Percentiles rank a stretch among this genome's conserved stretches.
Conservation (phyloP, 2,329 filamentous ascomycete species). For the Pleomassaria siparia region DNA sequence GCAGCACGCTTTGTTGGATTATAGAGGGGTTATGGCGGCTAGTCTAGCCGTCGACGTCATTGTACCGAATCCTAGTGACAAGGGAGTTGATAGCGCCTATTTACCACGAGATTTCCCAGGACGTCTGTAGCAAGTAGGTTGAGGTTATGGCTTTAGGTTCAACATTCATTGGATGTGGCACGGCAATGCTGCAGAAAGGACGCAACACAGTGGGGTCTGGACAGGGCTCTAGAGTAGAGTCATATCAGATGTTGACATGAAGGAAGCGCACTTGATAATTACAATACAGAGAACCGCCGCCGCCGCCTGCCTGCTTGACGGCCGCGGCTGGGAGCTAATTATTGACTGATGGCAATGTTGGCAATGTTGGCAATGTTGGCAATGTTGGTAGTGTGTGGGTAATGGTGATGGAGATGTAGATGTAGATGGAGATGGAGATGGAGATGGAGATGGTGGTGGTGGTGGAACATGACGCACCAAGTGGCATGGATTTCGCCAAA, state of each 20-base stretch:
- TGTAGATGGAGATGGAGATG: neutral
- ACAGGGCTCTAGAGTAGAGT: too few relatives aligned
- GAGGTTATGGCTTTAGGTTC: slow-evolving; percentile 7
- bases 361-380: too few relatives aligned
- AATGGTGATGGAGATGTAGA: too few relatives aligned
- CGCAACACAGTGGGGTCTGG: too few relatives aligned
- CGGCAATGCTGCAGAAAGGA: too few relatives aligned
- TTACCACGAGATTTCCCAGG: neutral
- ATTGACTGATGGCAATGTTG: too few relatives aligned
- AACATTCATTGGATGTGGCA: slow-evolving; percentile 14
- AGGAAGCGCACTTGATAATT: too few relatives aligned
- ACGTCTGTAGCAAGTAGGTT: slow-evolving; percentile 7
- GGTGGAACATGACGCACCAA: slow-evolving; percentile 4
- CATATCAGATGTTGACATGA: too few relatives aligned
- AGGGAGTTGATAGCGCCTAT: neutral
- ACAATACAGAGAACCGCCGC: too few relatives aligned
- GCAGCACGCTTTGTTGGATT: neutral
- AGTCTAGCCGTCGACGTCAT: slow-evolving; percentile 1
- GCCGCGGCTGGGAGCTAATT: slow-evolving; percentile 5
- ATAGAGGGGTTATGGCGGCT: neutral
- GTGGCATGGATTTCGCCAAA: neutral
- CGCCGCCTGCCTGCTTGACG: too few relatives aligned
- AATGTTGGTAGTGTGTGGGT: too few relatives aligned
- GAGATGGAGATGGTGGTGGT: neutral
- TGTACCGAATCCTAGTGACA: neutral